phyloP scores from a whole-genome alignment of 1,284 basidiomycete genomes.

The Leccinum fuscescens region DNA sequence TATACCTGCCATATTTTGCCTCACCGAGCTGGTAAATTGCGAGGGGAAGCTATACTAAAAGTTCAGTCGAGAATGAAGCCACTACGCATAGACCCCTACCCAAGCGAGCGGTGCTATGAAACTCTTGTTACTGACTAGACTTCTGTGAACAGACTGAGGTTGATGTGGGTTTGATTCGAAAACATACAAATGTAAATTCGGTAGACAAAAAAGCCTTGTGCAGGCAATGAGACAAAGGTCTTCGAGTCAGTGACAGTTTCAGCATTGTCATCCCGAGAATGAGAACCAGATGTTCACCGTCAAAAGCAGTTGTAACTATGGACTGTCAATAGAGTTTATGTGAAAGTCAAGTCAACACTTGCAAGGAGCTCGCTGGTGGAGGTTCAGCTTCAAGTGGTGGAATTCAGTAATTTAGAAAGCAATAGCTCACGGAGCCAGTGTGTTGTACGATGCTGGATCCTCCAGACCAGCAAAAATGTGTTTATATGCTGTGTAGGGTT shows the following conservation, averaged over 20 bases:
- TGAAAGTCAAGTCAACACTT: background rate
- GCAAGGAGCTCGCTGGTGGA: background rate
- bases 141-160: background rate
- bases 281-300: background rate
- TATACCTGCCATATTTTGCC: background rate
- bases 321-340: background rate
- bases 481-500: constrained; percentile 3
- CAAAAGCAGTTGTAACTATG: background rate
- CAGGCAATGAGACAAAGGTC: background rate
- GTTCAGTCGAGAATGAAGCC: background rate
- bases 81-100: background rate
- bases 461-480: background rate
- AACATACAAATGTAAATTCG: background rate
- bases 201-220: constrained; percentile 4
- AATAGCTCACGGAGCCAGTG: background rate
- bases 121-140: background rate
- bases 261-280: background rate
- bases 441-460: background rate
- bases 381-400: background rate
- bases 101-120: constrained; percentile 1
- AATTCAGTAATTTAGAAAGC: background rate
- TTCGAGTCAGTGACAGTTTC: background rate
- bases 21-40: constrained; percentile 3
- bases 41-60: background rate
- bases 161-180: background rate